Percentiles rank a stretch among this genome's conserved stretches.
Evolutionary conservation across 108 stramenopile genomes (phyloP).

Genomic region (Asterionellopsis glacialis): DNA sequence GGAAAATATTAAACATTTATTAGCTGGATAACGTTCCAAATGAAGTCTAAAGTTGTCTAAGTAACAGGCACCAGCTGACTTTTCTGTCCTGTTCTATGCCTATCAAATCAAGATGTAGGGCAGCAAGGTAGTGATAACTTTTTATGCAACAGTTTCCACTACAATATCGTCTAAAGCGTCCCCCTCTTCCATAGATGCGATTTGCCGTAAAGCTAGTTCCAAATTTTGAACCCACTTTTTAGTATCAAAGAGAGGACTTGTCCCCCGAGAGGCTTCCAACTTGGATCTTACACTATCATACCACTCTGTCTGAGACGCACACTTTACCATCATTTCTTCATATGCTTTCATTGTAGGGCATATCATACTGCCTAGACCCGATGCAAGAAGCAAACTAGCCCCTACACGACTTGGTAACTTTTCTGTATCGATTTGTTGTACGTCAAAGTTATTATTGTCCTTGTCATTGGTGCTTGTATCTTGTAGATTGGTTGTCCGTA

Average conservation of each 20-base stretch:
- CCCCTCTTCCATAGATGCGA: background rate
- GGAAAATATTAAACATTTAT: no score
- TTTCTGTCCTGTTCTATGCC: no score
- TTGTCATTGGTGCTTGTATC: background rate
- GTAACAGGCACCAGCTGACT: no score
- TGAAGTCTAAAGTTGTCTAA: no score
- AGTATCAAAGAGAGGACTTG: conserved; percentile 45
- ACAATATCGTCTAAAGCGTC: no score
- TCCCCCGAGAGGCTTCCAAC: conserved; percentile 7
- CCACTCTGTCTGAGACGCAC: conserved; percentile 40
- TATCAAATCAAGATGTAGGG: no score
- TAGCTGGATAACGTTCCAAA: no score
- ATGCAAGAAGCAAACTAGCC: conserved; percentile 51
- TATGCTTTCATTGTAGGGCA: conserved; percentile 43
- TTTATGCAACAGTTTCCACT: no score
- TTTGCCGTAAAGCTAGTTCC: conserved; percentile 12
- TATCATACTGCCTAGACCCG: conserved; percentile 44
- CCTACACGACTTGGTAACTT: conserved; percentile 82
- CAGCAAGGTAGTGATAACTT: no score
- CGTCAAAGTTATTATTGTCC: background rate
- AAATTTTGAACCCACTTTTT: conserved; percentile 42
- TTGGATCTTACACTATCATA: conserved; percentile 16
- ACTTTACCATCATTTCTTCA: conserved; percentile 58
- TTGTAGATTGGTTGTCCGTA: conserved; percentile 11
- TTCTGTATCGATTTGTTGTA: conserved; percentile 26